Percentiles rank a stretch among this genome's conserved stretches.
Conservation (phyloP, 352 stramenopile genomes). For the Pythium dissotocum region DNA sequence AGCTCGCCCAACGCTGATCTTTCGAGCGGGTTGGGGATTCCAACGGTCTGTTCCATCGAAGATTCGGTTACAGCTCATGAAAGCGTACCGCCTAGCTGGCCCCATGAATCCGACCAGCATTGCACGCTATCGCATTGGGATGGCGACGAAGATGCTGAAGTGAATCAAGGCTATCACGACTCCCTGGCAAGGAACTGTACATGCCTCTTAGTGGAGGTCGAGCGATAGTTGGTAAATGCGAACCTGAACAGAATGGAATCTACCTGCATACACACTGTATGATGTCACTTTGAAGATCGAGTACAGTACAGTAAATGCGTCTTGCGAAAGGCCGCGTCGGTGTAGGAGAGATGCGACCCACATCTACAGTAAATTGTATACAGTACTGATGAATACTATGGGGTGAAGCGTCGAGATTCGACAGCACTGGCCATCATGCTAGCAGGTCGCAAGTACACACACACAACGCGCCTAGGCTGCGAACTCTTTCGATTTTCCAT, state of each 20-base stretch:
- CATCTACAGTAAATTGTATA: not conserved
- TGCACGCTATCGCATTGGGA: not conserved
- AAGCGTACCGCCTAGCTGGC: not conserved
- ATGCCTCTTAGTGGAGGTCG: too few species aligned
- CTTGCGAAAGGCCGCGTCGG: not conserved
- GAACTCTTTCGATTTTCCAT: constrained; percentile 2
- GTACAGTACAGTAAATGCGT: not conserved
- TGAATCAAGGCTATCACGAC: not conserved
- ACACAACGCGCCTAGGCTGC: not conserved
- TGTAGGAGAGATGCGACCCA: not conserved
- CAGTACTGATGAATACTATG: not conserved
- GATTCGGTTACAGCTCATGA: constrained; percentile 34
- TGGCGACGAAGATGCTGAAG: not conserved
- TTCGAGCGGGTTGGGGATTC: constrained; percentile 24
- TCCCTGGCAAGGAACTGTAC: too few species aligned
- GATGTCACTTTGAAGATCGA: not conserved
- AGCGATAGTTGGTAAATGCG: too few species aligned
- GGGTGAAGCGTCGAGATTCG: constrained; percentile 5
- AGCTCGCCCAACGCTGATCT: constrained; percentile 8
- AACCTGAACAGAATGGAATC: not conserved
- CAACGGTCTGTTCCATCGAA: constrained; percentile 34
- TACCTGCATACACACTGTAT: not conserved
- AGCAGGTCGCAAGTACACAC: not conserved
- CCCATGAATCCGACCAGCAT: not conserved
- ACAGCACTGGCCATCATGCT: not conserved